Base-by-base conservation (phyloP, 192 early-diverging fungal genomes). In the Entomortierella beljakovae region DNA sequence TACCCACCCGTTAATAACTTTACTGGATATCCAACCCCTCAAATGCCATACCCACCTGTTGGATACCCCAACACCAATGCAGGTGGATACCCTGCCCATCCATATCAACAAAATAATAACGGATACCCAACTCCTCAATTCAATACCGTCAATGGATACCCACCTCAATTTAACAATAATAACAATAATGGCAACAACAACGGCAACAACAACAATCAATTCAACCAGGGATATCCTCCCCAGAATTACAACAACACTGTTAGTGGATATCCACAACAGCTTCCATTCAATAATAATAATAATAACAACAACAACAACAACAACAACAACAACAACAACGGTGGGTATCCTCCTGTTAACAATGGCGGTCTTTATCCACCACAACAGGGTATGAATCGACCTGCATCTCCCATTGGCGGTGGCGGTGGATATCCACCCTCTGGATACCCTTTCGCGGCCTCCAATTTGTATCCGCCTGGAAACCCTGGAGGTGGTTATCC, bases 381-480 rank as follows among this genome's bases (percentile, higher is more conserved):
- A 13, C 55, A 64, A 8, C 55, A 25, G 16, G 32, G 32, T 26
- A 46, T 53, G 35, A 26, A 33, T 34, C 61, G 25, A 32, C 28
- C 57, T 18, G 49, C 42, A 25, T 54, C 56, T 6, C 54, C 32
- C 20, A 8, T 57, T 43, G 18, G 33, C 0, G 48, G 49, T 13
- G 35, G 28, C 35, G 56, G 56, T 6, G 61, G 40, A 3, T 73
- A 64, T 43, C 65, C 65, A 18, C 73, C 74, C 20, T 38, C 52
- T 0, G 51, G 61, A 13, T 70, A 79, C 20, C 68, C 75, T 7
- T 70, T 61, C 29, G 46, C 57, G 0, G 49, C 68, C 3, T 25
- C 75, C 10, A 70, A 69, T 25, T 26, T 79, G 38, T 79, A 79
- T 20, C 67, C 71, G n/a, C 57, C 71, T 28, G 28, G 15, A 53